A percentile compares a stretch with the other conserved stretches of the same genome.
Evolutionary conservation across 2,329 filamentous ascomycete genomes (phyloP).

Genomic region (Pyrenochaeta sp.): DNA sequence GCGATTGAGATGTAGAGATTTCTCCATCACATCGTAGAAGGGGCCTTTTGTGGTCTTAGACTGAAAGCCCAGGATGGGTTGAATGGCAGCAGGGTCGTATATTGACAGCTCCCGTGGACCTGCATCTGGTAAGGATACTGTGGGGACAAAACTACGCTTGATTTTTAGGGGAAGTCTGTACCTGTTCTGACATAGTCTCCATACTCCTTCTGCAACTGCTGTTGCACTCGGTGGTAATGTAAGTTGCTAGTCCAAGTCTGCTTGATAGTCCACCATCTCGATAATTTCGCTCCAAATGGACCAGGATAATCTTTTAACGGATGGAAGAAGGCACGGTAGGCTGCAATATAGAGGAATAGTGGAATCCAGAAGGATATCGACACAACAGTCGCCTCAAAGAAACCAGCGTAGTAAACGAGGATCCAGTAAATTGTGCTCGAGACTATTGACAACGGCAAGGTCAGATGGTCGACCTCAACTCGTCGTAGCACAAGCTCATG

Average conservation of each 20-base stretch:
- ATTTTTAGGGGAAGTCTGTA: conserved; percentile 7
- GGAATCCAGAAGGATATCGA: conserved; percentile 24
- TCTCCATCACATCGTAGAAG: conserved; percentile 34
- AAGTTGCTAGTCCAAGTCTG: conserved; percentile 20
- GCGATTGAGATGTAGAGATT: conserved; percentile 36
- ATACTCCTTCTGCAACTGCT: conserved; percentile 30
- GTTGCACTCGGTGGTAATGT: conserved; percentile 27
- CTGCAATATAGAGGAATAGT: conserved; percentile 28
- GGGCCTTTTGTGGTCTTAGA: conserved; percentile 37
- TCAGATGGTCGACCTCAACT: conserved; percentile 14
- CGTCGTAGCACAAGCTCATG: conserved; percentile 12
- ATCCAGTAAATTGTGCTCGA: conserved; percentile 16
- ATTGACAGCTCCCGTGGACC: conserved; percentile 37
- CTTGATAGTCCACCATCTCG: conserved; percentile 34
- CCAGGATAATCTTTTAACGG: conserved; percentile 33
- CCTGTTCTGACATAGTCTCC: conserved; percentile 38
- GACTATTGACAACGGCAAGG: not conserved
- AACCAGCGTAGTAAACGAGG: conserved; percentile 13
- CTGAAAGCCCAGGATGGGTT: conserved; percentile 27
- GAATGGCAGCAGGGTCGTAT: conserved; percentile 32
- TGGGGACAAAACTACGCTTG: not conserved
- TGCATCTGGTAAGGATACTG: conserved; percentile 9
- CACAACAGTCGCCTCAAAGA: conserved; percentile 16
- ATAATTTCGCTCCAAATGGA: conserved; percentile 30
- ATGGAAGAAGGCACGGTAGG: conserved; percentile 36